Base-by-base conservation (phyloP, 106 monocot genomes). In the Allium cepa region DNA sequence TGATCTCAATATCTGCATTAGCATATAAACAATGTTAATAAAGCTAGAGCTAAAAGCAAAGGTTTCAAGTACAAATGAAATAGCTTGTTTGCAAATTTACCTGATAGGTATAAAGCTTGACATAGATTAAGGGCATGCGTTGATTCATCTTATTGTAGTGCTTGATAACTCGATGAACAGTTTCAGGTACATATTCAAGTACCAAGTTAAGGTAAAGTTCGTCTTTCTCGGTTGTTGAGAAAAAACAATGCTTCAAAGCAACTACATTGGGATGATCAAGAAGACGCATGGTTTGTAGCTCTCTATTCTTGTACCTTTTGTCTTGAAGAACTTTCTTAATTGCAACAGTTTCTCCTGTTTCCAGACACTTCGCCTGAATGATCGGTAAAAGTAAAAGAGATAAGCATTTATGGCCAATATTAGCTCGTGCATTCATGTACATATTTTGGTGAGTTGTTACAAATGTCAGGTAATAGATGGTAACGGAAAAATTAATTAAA, bases 261-360 rank as follows among this genome's bases (percentile, higher is more conserved):
- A 85, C 77, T n/a, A 81, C 69, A 85, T 85, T 80, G 17, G 85
- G 85, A 62, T 85, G 85, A 58, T 85, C 85, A 68, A 85, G 78
- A 46, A 85, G 77, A 15, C 72, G 73, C 85, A 85, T 85, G 8
- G 85, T 85, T 45, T 85, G 85, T 67, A 84, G 49, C 67, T 84
- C 84, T 2, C 80, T 76, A 60, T 84, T 84, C 59, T 80, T 84
- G 53, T 80, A 84, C 70, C 84, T 77, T 67, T 84, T 84, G 62
- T 84, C 84, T 56, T 84, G 84, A 62, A 84, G 80, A 50, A 84
- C 80, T 55, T 84, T 84, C 67, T 84, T 84, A 50, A 84, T 84
- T 26, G 84, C 84, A 15, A 81, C 85, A 61, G 80, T 80, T 63
- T 85, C 85, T 67, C 78, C 80, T 17, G 80, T 77, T 63, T 85